Conservation (phyloP, 2,329 filamentous ascomycete genomes). For the Curvularia hawaiiensis region DNA sequence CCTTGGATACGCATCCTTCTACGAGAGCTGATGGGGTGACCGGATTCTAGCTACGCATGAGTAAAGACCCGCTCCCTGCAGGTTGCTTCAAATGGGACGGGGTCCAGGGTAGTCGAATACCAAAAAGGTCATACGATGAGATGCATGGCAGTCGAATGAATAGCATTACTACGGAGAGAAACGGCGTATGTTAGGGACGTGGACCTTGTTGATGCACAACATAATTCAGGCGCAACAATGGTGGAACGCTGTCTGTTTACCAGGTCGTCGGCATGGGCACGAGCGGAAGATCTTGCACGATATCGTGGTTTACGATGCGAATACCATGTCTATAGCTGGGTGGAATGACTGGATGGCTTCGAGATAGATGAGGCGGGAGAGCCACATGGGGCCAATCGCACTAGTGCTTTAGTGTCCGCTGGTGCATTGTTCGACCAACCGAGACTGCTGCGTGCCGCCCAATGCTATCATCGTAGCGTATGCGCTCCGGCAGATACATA, state of each 20-base stretch:
- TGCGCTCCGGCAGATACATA: too few species aligned
- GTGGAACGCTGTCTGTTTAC: constrained; percentile 6
- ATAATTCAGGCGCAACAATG: constrained; percentile 6
- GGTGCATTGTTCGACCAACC: background rate
- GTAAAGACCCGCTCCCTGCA: constrained; percentile 19
- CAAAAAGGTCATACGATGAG: constrained; percentile 4
- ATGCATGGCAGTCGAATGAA: background rate
- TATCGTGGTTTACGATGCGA: constrained; percentile 1
- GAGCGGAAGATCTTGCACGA: constrained; percentile 3
- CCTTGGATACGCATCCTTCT: constrained; percentile 1
- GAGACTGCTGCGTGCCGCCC: background rate
- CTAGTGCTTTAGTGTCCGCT: constrained; percentile 2
- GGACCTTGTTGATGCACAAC: constrained; percentile 1
- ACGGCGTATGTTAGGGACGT: background rate
- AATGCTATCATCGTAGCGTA: too few species aligned
- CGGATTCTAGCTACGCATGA: constrained; percentile 15
- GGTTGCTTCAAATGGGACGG: constrained; percentile 9
- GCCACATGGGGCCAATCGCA: background rate
- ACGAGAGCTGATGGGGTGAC: constrained; percentile 6
- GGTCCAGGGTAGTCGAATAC: background rate
- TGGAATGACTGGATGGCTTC: background rate
- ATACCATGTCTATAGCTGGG: background rate
- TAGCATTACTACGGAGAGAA: background rate
- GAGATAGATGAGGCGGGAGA: constrained; percentile 7
- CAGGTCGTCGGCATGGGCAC: constrained; percentile 1